Evolutionary conservation across 2,329 filamentous ascomycete species (phyloP), one percentile per base, ranked within the genome.

Genomic region (Pestalotiopsis sp.): DNA sequence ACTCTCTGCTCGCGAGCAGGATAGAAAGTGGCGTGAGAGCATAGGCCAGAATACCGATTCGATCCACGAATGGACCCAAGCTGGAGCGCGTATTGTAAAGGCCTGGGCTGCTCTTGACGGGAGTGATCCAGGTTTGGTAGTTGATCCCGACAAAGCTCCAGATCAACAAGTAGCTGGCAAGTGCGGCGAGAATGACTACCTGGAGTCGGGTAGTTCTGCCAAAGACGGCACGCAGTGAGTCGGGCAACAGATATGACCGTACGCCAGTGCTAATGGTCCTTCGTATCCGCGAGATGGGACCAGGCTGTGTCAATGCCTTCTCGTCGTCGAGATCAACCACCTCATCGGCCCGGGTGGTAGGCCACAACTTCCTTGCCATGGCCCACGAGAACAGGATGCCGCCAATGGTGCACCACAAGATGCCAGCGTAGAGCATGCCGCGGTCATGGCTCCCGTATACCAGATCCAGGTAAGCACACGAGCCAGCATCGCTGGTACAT

Each of bases 1-100:
- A 92, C 75, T 94, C 92, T 55, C 92, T 85, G 67, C 83, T 89
- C n/a, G 87, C 84, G 13, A 94, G 83, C 61, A 92, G 78, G 38
- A 94, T 80, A 0, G 89, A 89, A 0, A 94, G 82, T 0, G 92
- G 92, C 0, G 91, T 93, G 10, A 94, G 83, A 0, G 91, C 92
- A 72, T 92, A 94, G 1, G 92, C 91, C 0, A 94, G 77, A 2
- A 90, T 84, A 7, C 92, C 92, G 3, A 94, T 76, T 17, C 92
- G 87, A 75, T 94, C 89, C 0, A 88, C 83, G 82, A 87, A 94
- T 0, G 89, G 88, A 0, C 91, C 91, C 0, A 94, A 80, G 3
- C 86, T 85, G 4, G 85, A 88, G 9, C 92, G 86, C 0, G 85
- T 92, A 76, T 91, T 92, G 79, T 86, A 84, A 0, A 89, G 75